A percentile compares a stretch with the other conserved stretches of the same genome.
Conservation (phyloP, 164 flowering plant species). For the Liquidambar formosana region DNA sequence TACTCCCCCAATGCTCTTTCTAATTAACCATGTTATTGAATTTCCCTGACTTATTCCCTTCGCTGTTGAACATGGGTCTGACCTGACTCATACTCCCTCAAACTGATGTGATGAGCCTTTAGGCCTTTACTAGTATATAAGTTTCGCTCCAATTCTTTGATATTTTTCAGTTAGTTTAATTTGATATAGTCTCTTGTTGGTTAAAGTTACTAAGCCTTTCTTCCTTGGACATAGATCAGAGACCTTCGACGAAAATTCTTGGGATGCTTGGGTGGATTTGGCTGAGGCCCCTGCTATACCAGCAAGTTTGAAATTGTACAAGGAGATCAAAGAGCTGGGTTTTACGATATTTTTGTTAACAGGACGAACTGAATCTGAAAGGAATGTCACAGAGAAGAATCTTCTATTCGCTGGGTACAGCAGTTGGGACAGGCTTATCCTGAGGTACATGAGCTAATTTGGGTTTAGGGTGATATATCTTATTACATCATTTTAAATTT, state of each 20-base stretch:
- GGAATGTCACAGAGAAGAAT: constrained; percentile 54
- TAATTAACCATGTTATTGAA: too few relatives aligned
- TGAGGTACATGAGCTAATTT: constrained; percentile 50
- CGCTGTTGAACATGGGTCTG: too few relatives aligned
- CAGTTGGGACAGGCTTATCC: constrained; percentile 65
- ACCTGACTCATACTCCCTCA: too few relatives aligned
- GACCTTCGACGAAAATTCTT: constrained; percentile 48
- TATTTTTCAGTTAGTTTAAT: not conserved
- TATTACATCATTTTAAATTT: not conserved
- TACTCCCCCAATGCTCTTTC: too few relatives aligned
- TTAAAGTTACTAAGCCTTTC: not conserved
- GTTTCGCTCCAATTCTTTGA: not conserved
- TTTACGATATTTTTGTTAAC: constrained; percentile 69
- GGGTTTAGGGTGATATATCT: not conserved
- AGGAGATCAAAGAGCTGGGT: constrained; percentile 60
- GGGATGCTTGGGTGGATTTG: constrained; percentile 62
- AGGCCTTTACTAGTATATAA: too few relatives aligned
- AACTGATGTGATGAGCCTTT: too few relatives aligned
- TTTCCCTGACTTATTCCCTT: too few relatives aligned
- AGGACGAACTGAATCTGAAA: constrained; percentile 68
- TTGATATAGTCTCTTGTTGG: not conserved
- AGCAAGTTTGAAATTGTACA: constrained; percentile 67
- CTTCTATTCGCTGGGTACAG: constrained; percentile 62
- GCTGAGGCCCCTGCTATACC: constrained; percentile 78
- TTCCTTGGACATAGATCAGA: constrained; percentile 39